A percentile compares a stretch with the other conserved stretches of the same genome.
These are phyloP conservation scores for Buxus sempervirens DNA, from an alignment of 164 flowering plant genomes.

Conservation along the genomic window DNA sequence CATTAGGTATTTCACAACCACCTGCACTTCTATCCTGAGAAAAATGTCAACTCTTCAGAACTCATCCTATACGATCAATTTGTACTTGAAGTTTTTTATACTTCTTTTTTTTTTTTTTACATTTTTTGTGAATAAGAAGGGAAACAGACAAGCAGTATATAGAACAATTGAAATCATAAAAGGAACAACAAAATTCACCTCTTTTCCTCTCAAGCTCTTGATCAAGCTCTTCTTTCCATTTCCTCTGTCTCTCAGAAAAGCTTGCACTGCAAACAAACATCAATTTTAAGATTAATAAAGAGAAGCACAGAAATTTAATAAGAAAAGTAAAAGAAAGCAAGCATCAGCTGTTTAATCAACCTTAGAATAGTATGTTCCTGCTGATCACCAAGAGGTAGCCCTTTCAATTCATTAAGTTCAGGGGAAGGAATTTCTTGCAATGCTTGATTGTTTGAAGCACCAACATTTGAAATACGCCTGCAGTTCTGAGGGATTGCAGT, in stretches of 20 bases:
- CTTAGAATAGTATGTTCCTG: constrained; percentile 43
- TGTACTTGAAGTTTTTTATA: no score
- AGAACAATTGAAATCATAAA: not conserved
- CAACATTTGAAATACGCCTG: constrained; percentile 34
- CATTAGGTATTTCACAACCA: not conserved
- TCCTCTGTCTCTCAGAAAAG: constrained; percentile 50
- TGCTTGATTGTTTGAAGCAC: constrained; percentile 22
- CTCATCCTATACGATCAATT: no score
- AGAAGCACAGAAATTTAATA: not conserved
- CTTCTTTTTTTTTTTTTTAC: not conserved
- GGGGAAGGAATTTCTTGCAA: constrained; percentile 37
- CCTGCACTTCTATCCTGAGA: not conserved
- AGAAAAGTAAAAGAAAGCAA: not conserved
- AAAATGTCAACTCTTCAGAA: no score
- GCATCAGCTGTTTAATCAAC: constrained; percentile 24
- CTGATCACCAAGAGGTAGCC: constrained; percentile 25
- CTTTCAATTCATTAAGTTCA: constrained; percentile 33
- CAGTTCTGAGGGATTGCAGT: constrained; percentile 38
- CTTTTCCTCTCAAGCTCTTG: constrained; percentile 66
- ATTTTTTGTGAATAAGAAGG: not conserved
- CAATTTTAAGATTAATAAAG: not conserved
- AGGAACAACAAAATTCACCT: constrained; percentile 32
- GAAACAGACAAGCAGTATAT: not conserved
- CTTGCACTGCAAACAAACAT: constrained; percentile 30
- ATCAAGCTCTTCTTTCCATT: constrained; percentile 77